Conservation (phyloP, 768 basidiomycete species). For the Clitopilus hobsonii region DNA sequence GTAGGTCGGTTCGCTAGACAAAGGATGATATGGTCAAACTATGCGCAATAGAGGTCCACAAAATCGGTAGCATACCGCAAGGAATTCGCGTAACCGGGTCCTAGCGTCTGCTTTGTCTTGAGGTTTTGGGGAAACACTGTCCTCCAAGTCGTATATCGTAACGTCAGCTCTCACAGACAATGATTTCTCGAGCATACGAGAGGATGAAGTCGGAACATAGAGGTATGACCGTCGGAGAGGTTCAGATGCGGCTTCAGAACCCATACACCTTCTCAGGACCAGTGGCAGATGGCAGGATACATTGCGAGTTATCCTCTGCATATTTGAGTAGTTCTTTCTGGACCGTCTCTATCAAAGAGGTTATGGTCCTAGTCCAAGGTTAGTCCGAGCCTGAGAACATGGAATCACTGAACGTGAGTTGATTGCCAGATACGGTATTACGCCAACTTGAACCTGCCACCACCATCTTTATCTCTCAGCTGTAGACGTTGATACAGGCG, state of each 20-base stretch:
- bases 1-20: conserved; percentile 29
- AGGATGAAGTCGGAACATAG: conserved; percentile 79
- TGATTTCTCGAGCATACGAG: conserved; percentile 80
- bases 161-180: conserved; percentile 60
- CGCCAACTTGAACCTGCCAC: neutral
- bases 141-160: conserved; percentile 86
- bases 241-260: neutral
- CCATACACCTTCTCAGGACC: neutral
- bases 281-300: neutral
- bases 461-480: neutral
- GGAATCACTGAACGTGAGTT: no score
- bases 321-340: no score
- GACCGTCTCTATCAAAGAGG: no score
- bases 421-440: neutral
- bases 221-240: conserved; percentile 54
- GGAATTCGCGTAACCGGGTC: conserved; percentile 46
- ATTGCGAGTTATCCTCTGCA: no score
- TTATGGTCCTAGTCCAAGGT: no score
- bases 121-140: conserved; percentile 70
- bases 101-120: conserved; percentile 60
- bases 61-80: conserved; percentile 41
- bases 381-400: neutral
- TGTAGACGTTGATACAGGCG: no score
- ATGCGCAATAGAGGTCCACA: neutral
- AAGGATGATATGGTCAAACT: neutral